phyloP scores from a whole-genome alignment of 768 basidiomycete species.

The Tylopilus sp. region DNA sequence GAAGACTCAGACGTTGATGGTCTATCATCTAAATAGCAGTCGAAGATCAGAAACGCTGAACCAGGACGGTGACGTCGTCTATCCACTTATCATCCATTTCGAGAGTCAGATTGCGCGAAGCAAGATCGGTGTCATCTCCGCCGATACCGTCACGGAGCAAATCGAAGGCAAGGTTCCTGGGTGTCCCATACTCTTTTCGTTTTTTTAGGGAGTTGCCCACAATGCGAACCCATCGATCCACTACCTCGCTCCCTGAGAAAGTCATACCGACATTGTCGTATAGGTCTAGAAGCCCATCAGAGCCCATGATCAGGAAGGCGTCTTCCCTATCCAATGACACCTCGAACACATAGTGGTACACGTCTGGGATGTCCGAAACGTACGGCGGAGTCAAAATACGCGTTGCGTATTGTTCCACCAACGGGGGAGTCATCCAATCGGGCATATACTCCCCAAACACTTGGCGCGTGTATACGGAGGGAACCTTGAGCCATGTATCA shows the following conservation, averaged over 20 bases:
- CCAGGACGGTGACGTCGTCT: slow-evolving; percentile 46
- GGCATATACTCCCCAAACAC: slow-evolving; percentile 24
- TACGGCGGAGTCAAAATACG: slow-evolving; percentile 47
- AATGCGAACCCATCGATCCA: slow-evolving; percentile 34
- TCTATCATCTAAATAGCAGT: slow-evolving; percentile 1
- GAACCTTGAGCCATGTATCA: slow-evolving; percentile 35
- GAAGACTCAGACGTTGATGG: not conserved
- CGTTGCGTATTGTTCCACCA: slow-evolving; percentile 22
- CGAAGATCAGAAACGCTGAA: slow-evolving; percentile 35
- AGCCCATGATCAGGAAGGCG: slow-evolving; percentile 38
- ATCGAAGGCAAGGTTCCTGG: slow-evolving; percentile 37
- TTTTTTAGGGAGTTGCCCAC: slow-evolving; percentile 28
- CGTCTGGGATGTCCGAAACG: slow-evolving; percentile 40
- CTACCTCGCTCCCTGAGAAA: slow-evolving; percentile 27
- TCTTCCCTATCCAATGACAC: slow-evolving; percentile 17
- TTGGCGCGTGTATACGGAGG: slow-evolving; percentile 31
- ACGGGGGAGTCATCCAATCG: slow-evolving; percentile 22
- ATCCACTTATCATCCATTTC: slow-evolving; percentile 52
- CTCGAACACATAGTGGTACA: slow-evolving; percentile 34
- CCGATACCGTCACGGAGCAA: slow-evolving; percentile 43
- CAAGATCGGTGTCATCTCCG: slow-evolving; percentile 36
- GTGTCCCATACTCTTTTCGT: slow-evolving; percentile 11
- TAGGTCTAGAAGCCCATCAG: slow-evolving; percentile 46
- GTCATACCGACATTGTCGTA: slow-evolving; percentile 28
- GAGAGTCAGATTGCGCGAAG: slow-evolving; percentile 44